Percentiles rank a stretch among this genome's conserved stretches.
phyloP scores from a whole-genome alignment of 2,329 filamentous ascomycete species.

The Aspergillus quadricinctus region DNA sequence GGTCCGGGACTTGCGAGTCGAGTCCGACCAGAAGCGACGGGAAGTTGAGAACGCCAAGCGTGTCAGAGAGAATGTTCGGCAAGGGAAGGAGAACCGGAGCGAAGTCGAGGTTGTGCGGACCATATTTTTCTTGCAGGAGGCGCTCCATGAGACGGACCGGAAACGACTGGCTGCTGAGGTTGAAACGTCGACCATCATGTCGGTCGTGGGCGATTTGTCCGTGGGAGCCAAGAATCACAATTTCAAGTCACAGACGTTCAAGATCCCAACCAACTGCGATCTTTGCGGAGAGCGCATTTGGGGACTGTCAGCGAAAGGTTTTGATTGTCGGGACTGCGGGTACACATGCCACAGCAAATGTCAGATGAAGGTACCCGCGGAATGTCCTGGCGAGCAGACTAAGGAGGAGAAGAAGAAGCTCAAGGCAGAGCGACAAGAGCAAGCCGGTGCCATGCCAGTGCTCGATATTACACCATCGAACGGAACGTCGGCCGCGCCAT shows the following conservation, averaged over 20 bases:
- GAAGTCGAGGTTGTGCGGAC: constrained; percentile 79
- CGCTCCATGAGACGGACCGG: constrained; percentile 77
- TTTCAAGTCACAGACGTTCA: constrained; percentile 98
- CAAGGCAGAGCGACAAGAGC: constrained; percentile 78
- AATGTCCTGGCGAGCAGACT: constrained; percentile 87
- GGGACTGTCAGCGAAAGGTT: constrained; percentile 93
- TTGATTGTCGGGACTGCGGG: constrained; percentile 92
- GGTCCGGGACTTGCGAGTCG: constrained; percentile 71
- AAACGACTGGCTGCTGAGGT: constrained; percentile 84
- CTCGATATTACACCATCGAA: constrained; percentile 34
- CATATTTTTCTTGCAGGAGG: constrained; percentile 81
- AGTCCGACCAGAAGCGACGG: constrained; percentile 78
- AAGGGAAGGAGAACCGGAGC: constrained; percentile 82
- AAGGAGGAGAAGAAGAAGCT: constrained; percentile 96
- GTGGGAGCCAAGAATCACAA: constrained; percentile 92
- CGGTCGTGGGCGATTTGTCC: constrained; percentile 85
- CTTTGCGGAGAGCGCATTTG: constrained; percentile 94
- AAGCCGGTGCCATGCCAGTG: constrained; percentile 57
- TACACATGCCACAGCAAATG: constrained; percentile 99
- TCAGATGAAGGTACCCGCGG: constrained; percentile 95
- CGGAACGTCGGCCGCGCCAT: constrained; percentile 57
- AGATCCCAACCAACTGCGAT: constrained; percentile 98
- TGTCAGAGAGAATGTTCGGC: constrained; percentile 69
- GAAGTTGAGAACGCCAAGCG: constrained; percentile 77
- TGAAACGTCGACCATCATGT: constrained; percentile 88